Conservation (phyloP, 495 filamentous ascomycete species). For the Astrocystis sublimbata region DNA sequence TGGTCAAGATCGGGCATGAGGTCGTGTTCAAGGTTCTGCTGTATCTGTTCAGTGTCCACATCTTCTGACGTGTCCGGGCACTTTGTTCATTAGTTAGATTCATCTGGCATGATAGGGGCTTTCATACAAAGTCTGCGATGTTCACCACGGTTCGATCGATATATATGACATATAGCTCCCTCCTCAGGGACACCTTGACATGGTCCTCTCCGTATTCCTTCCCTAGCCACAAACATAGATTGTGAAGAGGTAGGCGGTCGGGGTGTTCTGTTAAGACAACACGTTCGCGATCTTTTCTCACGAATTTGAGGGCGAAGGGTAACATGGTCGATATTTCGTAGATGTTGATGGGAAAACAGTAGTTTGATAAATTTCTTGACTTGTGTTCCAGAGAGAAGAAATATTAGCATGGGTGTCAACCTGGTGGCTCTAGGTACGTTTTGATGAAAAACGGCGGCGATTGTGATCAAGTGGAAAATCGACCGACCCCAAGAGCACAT, state of each 20-base stretch:
- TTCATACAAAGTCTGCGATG: not conserved
- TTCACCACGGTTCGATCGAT: not conserved
- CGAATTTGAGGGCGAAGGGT: not conserved
- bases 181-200: not conserved
- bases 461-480: not conserved
- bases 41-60: not conserved
- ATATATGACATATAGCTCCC: not conserved
- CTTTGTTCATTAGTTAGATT: not conserved
- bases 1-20: not conserved
- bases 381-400: not conserved
- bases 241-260: not conserved
- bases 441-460: not conserved
- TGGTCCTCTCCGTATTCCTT: not conserved
- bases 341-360: not conserved
- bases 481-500: not conserved
- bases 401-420: not conserved
- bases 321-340: not conserved
- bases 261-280: not conserved
- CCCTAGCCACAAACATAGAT: not conserved
- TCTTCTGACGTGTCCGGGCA: not conserved
- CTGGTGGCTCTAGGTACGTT: not conserved
- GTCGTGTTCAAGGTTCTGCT: not conserved
- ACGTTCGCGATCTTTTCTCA: not conserved
- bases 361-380: not conserved
- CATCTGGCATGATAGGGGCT: not conserved